phyloP scores from a whole-genome alignment of 345 rosid species.

The Trapa incisa region DNA sequence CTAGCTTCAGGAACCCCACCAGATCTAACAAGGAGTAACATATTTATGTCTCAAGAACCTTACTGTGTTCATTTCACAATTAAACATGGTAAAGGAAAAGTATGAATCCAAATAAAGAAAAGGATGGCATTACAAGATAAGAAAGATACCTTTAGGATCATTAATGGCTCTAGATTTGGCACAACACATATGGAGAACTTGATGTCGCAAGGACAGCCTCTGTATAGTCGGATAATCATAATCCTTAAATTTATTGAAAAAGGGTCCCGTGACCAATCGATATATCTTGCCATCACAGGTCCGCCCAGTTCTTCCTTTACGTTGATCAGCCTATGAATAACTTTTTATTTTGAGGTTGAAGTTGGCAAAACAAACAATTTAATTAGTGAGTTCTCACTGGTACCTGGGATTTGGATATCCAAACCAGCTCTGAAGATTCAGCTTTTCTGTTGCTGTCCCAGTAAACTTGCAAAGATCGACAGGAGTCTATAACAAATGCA shows the following conservation, averaged over 20 bases:
- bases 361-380: conserved; percentile 3
- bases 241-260: conserved; percentile 55
- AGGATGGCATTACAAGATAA: not conserved
- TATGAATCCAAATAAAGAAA: not conserved
- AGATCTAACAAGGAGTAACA: not conserved
- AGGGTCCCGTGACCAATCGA: conserved; percentile 72
- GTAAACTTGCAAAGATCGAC: conserved; percentile 84
- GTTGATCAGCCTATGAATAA: conserved; percentile 71
- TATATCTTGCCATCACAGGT: conserved; percentile 91
- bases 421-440: conserved; percentile 63
- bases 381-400: conserved; percentile 3
- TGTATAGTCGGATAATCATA: conserved; percentile 62
- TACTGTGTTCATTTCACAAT: not conserved
- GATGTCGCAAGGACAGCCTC: conserved; percentile 68
- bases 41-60: not conserved
- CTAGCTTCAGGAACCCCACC: not conserved
- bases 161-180: conserved; percentile 68
- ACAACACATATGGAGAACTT: conserved; percentile 75
- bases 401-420: conserved; percentile 98
- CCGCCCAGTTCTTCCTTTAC: conserved; percentile 91
- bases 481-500: conserved; percentile 83
- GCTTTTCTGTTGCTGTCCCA: conserved; percentile 56
- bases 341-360: conserved; percentile 7
- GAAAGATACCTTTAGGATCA: conserved; percentile 67
- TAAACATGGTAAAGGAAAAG: conserved; percentile 3